Conservation (phyloP, 1,284 basidiomycete species). For the Leucoagaricus sp. region DNA sequence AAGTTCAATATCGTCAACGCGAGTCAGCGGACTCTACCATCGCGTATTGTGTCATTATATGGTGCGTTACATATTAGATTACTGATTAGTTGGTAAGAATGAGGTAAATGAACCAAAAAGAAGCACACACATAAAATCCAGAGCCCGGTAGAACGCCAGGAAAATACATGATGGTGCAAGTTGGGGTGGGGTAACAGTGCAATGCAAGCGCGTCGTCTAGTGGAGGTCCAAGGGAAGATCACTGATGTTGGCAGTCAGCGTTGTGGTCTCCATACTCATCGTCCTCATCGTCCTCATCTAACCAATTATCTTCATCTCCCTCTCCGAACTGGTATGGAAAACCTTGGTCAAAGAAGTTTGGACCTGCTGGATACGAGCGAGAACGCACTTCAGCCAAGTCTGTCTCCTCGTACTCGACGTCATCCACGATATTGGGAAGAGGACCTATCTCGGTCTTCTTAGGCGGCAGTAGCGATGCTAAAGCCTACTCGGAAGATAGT, state of each 20-base stretch:
- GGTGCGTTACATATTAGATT: slow-evolving; percentile 2
- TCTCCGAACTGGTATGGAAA: slow-evolving; percentile 73
- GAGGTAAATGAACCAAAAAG: background rate
- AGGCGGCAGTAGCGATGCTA: slow-evolving; percentile 68
- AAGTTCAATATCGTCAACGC: too few species aligned
- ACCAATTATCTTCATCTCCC: slow-evolving; percentile 67
- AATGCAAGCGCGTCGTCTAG: background rate
- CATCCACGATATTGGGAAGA: slow-evolving; percentile 68
- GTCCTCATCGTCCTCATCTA: slow-evolving; percentile 60
- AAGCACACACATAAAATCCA: background rate
- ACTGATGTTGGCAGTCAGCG: slow-evolving; percentile 71
- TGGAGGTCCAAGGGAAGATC: slow-evolving; percentile 6
- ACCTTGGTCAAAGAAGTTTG: slow-evolving; percentile 72
- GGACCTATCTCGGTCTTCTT: slow-evolving; percentile 76
- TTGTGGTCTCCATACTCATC: slow-evolving; percentile 43
- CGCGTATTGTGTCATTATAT: background rate
- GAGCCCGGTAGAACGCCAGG: background rate
- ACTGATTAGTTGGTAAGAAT: background rate
- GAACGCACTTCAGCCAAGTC: slow-evolving; percentile 80
- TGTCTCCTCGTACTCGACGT: slow-evolving; percentile 71
- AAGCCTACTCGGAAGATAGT: slow-evolving; percentile 42
- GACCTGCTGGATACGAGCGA: slow-evolving; percentile 67
- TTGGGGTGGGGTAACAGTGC: background rate
- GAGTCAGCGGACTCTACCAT: background rate
- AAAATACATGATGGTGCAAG: background rate